Evolutionary conservation across 495 filamentous ascomycete species (phyloP), one percentile per base, ranked within the genome.

Genomic region (Astrocystis sublimbata): DNA sequence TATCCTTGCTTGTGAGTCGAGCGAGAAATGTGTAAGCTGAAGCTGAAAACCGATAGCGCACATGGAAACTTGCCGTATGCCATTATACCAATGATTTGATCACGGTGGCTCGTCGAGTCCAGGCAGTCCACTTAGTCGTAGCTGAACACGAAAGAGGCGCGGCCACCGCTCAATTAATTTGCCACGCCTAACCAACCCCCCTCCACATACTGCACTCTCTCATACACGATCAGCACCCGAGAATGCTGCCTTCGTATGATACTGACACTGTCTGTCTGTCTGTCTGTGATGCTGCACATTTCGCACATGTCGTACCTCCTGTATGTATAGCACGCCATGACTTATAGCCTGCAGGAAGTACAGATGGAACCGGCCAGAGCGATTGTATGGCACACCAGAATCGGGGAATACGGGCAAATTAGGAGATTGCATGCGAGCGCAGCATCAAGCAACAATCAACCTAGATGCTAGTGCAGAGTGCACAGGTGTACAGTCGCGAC

Each of bases 41-140:
- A 38, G 43, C 57, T 60, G 57, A 60, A 50, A 50, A 38, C 57
- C 45, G 24, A 60, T 60, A 60, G 43, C n/a, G 31, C 15, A 7
- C n/a, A n/a, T n/a, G n/a, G n/a, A n/a, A 28, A 24, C 9, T 26
- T 31, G 23, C 6, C 1, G 47, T 59, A 59, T 47, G 19, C 28
- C 26, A 49, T 49, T 46, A 0, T 21, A 15, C 38, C 36, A 5
- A 19, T 9, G n/a, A 19, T 24, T 31, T 45, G 26, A 24, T 6
- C 42, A 42, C 24, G 8, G 12, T 24, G 30, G 19, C 55, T 21
- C 15, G 19, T 21, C n/a, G n/a, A n/a, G n/a, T n/a, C n/a, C n/a
- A n/a, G 10, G 5, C 6, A 6, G 12, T 21, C 19, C 28, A 47
- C n/a, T 41, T 43, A 6, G 56, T 5, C 21, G 2, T 28, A n/a